A percentile compares a stretch with the other conserved stretches of the same genome.
phyloP scores from a whole-genome alignment of 257 asterid species.

The Oldenlandia corymbosa region DNA sequence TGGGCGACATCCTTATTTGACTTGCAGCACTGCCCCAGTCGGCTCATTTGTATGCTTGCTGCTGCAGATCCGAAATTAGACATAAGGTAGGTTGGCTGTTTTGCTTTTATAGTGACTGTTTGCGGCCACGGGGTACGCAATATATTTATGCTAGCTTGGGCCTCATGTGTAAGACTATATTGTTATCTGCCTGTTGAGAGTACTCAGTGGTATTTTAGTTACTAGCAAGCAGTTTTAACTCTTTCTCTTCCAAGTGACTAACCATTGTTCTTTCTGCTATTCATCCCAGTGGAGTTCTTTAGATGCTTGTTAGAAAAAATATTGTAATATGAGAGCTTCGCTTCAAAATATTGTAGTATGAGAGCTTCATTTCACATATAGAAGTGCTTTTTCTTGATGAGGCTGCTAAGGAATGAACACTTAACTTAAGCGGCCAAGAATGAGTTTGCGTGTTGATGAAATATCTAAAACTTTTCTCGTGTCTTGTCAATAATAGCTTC shows the following conservation, averaged over 20 bases:
- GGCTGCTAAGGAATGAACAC: no score
- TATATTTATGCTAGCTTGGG: not conserved
- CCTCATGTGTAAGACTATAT: not conserved
- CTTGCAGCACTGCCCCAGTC: conserved; percentile 89
- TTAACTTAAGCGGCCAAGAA: no score
- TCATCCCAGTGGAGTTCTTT: no score
- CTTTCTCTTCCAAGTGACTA: not conserved
- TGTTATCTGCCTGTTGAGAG: not conserved
- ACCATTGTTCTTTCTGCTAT: not conserved
- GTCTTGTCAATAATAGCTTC: not conserved
- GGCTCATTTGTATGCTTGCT: conserved; percentile 93
- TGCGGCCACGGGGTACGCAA: not conserved
- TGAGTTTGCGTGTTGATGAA: no score
- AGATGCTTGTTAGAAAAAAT: not conserved
- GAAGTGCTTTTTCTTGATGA: no score
- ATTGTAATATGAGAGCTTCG: no score
- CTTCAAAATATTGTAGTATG: no score
- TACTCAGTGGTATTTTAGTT: not conserved
- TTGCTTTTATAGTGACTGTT: not conserved
- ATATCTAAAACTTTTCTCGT: not conserved
- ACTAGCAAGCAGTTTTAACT: not conserved
- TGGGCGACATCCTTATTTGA: conserved; percentile 89
- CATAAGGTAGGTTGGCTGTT: conserved; percentile 66
- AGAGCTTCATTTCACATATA: no score
- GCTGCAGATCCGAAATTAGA: conserved; percentile 87